Percentiles rank a stretch among this genome's conserved stretches.
Conservation (phyloP, 345 rosid genomes). For the Eucalyptus guilfoylei region DNA sequence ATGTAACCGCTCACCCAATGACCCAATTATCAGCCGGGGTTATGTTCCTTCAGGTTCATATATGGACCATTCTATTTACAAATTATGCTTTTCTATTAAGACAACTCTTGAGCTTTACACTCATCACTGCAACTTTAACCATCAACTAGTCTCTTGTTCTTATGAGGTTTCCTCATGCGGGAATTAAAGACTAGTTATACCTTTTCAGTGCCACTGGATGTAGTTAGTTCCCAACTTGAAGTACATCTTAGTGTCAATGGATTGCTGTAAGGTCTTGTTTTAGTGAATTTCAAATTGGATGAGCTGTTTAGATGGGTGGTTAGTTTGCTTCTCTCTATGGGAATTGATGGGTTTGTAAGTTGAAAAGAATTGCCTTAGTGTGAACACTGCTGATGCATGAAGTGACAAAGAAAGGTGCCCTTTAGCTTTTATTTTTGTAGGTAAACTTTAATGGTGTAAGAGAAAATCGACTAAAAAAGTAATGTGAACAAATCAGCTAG, state of each 20-base stretch:
- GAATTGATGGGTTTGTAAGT: background rate
- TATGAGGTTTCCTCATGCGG: background rate
- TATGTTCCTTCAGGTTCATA: constrained; percentile 93
- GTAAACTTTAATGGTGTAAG: background rate
- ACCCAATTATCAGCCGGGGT: constrained; percentile 97
- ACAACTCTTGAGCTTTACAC: background rate
- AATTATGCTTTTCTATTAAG: background rate
- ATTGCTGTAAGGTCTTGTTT: background rate
- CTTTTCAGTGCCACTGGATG: background rate
- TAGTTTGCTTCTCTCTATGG: background rate
- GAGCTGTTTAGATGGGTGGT: background rate
- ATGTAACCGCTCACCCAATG: constrained; percentile 92
- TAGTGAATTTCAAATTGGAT: background rate
- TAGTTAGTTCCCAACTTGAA: background rate
- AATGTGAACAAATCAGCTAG: background rate
- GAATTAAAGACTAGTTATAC: background rate
- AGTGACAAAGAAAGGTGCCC: background rate
- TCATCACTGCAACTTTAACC: background rate
- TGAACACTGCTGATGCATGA: background rate
- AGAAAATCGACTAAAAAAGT: background rate
- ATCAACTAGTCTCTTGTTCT: background rate
- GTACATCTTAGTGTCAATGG: background rate
- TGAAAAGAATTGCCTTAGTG: background rate
- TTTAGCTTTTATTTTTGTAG: background rate
- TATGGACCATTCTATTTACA: background rate